Evolutionary conservation across 2,329 filamentous ascomycete genomes (phyloP), one percentile per base, ranked within the genome.

Genomic region (Colletotrichum sidae): DNA sequence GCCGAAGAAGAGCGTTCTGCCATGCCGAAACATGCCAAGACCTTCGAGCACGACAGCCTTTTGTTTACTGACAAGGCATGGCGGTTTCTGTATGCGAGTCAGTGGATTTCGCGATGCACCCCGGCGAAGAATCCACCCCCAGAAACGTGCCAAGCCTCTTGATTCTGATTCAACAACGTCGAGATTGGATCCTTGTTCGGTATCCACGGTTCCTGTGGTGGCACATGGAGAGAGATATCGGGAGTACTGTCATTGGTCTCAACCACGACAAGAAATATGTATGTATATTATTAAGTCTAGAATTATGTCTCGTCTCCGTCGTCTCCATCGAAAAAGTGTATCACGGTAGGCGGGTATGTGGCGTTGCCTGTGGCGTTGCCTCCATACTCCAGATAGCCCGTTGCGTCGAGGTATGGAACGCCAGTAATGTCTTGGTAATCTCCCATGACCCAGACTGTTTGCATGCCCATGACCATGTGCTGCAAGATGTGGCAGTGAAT

Each of bases 401-500:
- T 66, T 10, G 78, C 73, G 53, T 79, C 60, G n/a, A 76, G 0
- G 76, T 75, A 9, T 73, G 53, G 8, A 76, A 70, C 37, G 57
- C 67, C 46, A 10, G 60, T 5, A 12, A 70, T 70, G 10, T 72
- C 68, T 1, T 61, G 54, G 4, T 67, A 68, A 49, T 74, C 68
- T 6, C 74, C 74, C 68, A 72, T 70, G 6, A 72, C 61, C 71
- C 69, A 70, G 13, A 73, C 67, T 11, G 60, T 72, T 39, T 69
- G 57, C 80, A 76, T 75, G 70, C 82, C 84, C 85, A 88, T 88
- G 15, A 86, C 75, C 80, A 87, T 86, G 71, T 89, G 87, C 58
- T 83, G 81, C 54, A 85, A 68, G 13, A 85, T 81, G 71, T 89
- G 87, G 67, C 87, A 89, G 72, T 89, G 87, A 67, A 89, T 77